These are phyloP conservation scores for Choiromyces venosus DNA, from an alignment of 495 filamentous ascomycete species.

Conservation along the genomic window DNA sequence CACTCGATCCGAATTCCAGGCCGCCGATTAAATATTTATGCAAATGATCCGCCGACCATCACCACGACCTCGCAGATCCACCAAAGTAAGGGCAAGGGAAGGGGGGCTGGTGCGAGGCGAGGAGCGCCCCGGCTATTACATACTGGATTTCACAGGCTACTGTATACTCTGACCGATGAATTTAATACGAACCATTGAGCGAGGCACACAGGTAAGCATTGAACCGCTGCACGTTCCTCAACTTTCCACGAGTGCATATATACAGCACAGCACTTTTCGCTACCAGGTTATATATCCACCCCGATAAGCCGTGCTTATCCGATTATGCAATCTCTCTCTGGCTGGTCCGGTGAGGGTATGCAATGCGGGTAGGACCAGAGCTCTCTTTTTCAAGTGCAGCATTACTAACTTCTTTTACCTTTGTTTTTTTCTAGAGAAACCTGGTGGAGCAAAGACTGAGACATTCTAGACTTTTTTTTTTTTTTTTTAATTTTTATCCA, in stretches of 20 bases:
- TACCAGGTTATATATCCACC: background rate
- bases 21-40: background rate
- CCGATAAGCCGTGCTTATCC: background rate
- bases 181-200: background rate
- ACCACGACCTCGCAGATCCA: background rate
- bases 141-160: background rate
- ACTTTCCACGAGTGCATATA: background rate
- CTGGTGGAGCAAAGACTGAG: background rate
- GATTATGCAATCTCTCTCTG: background rate
- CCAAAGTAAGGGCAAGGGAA: background rate
- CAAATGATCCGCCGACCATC: background rate
- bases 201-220: background rate
- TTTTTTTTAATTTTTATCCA: background rate
- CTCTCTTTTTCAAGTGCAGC: background rate
- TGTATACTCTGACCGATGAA: background rate
- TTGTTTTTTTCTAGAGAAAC: no score
- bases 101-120: background rate
- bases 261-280: background rate
- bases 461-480: constrained; percentile 1
- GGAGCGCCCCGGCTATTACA: background rate
- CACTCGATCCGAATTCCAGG: background rate
- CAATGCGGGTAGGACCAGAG: background rate
- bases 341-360: background rate
- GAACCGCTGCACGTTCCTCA: background rate
- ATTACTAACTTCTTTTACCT: no score